Percentiles rank a stretch among this genome's conserved stretches.
These are phyloP conservation scores for Cladorrhinum sp. DNA, from an alignment of 2,329 filamentous ascomycete species.

Conservation along the genomic window DNA sequence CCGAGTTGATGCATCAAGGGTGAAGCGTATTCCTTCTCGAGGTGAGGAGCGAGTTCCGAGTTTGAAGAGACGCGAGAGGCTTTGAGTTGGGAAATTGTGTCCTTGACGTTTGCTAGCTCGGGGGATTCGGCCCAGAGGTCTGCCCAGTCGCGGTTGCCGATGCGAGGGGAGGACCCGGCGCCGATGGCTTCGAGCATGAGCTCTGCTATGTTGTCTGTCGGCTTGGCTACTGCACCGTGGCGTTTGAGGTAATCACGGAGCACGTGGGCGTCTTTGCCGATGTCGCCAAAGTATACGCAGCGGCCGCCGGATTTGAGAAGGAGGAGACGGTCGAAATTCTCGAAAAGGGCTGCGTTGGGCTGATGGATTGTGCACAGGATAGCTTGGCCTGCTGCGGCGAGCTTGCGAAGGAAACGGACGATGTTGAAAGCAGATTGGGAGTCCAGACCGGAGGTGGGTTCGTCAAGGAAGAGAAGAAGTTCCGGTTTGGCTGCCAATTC, in stretches of 20 bases:
- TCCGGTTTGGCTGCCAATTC: slow-evolving; percentile 82
- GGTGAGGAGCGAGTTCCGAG: slow-evolving; percentile 29
- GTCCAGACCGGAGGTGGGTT: slow-evolving; percentile 73
- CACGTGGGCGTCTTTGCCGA: slow-evolving; percentile 69
- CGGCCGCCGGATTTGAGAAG: slow-evolving; percentile 74
- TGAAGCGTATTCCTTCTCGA: slow-evolving; percentile 77
- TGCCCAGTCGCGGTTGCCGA: slow-evolving; percentile 74
- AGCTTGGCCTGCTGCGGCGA: slow-evolving; percentile 76
- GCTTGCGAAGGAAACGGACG: slow-evolving; percentile 72
- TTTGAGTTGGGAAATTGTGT: slow-evolving; percentile 66
- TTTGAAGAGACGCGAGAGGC: slow-evolving; percentile 43
- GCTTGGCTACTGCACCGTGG: slow-evolving; percentile 57
- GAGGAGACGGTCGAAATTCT: slow-evolving; percentile 81
- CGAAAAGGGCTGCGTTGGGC: slow-evolving; percentile 80
- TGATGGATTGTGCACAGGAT: slow-evolving; percentile 92
- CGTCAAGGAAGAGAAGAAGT: slow-evolving; percentile 73
- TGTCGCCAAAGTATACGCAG: slow-evolving; percentile 82
- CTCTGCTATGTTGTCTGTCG: slow-evolving; percentile 61
- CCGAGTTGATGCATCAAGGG: slow-evolving; percentile 76
- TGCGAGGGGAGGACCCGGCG: slow-evolving; percentile 67
- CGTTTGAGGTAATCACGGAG: slow-evolving; percentile 63
- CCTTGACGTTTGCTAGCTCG: slow-evolving; percentile 65
- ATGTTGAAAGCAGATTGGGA: slow-evolving; percentile 73
- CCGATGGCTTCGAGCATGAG: slow-evolving; percentile 86
- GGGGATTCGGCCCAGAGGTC: slow-evolving; percentile 74